Evolutionary conservation across 2,329 filamentous ascomycete species (phyloP), one percentile per base, ranked within the genome.

Genomic region (Arthrobotrys conoides): DNA sequence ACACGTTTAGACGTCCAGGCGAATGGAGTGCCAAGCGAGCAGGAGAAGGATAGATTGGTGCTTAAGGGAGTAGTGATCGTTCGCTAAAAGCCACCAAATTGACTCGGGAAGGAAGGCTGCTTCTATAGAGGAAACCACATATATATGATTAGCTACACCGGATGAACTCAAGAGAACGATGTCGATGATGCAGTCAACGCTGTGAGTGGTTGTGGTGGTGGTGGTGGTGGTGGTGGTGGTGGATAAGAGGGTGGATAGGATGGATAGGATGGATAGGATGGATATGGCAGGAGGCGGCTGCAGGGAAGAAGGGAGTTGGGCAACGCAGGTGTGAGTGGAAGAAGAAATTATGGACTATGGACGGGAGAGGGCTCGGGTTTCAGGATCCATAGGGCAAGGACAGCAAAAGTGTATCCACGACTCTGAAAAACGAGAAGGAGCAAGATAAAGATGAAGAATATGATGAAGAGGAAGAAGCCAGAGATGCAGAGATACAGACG

Each of bases 341-440:
- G 36, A 71, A 70, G 72, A 70, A 76, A 76, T 66, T 65, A 76
- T 68, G 46, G 30, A 48, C 49, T 36, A 49, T 33, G 24, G 24
- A 64, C 49, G 38, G 51, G 9, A 24, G 49, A 53, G 49, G 44
- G n/a, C 18, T 41, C 36, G 53, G 65, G 55, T 38, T 66, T 44
- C 49, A 70, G 72, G 65, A 76, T 65, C 72, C 59, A 55, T 71
- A 49, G 22, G 48, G 63, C 18, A 49, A 41, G 33, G 27, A 38
- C 57, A 48, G 48, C 61, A 66, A 72, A 72, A 66, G 36, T 22
- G 38, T 48, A 49, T 20, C 57, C 36, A n/a, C 44, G 57, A n/a
- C 57, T 44, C 57, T 20, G 33, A 36, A 30, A 38, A 30, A 38
- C 10, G 24, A 38, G 24, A 18, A 30, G 30, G 12, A n/a, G 8